Base-by-base conservation (phyloP, 805 yeast species). In the Pichia exigua region DNA sequence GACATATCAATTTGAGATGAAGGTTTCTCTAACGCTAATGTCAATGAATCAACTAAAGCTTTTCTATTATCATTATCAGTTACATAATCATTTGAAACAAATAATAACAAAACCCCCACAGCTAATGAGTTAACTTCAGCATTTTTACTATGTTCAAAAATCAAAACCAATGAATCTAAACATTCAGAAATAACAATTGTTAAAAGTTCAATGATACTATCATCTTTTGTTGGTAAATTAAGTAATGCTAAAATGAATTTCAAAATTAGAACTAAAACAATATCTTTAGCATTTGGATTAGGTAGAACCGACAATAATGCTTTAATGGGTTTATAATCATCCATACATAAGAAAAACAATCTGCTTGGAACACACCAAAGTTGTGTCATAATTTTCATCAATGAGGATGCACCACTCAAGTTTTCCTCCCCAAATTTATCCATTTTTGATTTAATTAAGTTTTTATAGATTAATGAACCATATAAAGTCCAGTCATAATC, bases 391-490 rank as follows among this genome's bases (percentile, higher is more conserved):
- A 89, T 63, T 51, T 73, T 78, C 78, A 91, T 69, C 44, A 92
- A 64, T 0, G 95, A 77, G 0, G 97, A 89, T 0, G 92, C 83
- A 60, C 85, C 89, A 62, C 89, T 95, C 32, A 85, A 71, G 64
- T 92, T 94, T 60, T 86, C 96, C 42, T 70, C 75, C 3, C 84
- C 84, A 65, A 92, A 92, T 13, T 75, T 71, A 1, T 54, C 71
- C 58, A 94, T 71, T 61, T 95, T 78, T 9, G 95, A 90, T 21
- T 65, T 59, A 15, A 92, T 70, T 22, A 89, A 71, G 24, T 70
- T 62, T 3, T 66, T 63, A 60, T 78, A 85, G 13, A 94, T 77
- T 2, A 66, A 58, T 15, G 70, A 69, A 20, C 78, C 73, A 55
- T 75, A 75, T 10, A 70, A 68, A 7, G 61, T 55, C 96, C 97